These are phyloP conservation scores for Dryas alaskensis DNA, from an alignment of 306 rosid species.

Conservation along the genomic window DNA sequence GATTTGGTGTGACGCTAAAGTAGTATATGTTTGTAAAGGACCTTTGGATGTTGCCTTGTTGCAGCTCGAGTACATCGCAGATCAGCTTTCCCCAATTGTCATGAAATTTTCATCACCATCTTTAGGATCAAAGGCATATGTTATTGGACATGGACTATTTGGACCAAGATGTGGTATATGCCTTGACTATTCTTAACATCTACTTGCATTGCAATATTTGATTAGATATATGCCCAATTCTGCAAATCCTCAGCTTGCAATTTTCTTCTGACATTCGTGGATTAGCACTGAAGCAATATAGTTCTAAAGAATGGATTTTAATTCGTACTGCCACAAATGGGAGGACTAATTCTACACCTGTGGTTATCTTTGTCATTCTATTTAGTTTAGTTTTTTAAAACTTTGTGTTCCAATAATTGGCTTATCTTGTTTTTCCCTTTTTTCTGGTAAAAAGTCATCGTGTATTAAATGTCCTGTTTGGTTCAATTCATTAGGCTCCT, in stretches of 20 bases:
- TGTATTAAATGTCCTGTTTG: conserved; percentile 15
- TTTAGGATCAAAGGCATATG: conserved; percentile 75
- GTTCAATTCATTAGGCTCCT: conserved; percentile 48
- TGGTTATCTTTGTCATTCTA: neutral
- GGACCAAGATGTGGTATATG: conserved; percentile 85
- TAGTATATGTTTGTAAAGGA: conserved; percentile 76
- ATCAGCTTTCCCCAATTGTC: conserved; percentile 59
- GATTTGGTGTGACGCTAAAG: conserved; percentile 81
- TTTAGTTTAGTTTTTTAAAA: no score
- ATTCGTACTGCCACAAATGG: conserved; percentile 1
- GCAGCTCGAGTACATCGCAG: conserved; percentile 68
- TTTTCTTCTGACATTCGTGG: neutral
- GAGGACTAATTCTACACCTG: neutral
- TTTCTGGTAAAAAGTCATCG: neutral
- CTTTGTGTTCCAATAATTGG: neutral
- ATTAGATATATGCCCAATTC: no score
- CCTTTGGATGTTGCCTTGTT: conserved; percentile 88
- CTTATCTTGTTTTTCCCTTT: neutral
- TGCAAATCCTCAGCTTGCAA: neutral
- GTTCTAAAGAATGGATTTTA: neutral
- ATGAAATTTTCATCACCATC: conserved; percentile 61
- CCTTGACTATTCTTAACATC: neutral
- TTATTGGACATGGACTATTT: conserved; percentile 84
- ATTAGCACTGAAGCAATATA: neutral
- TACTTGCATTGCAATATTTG: neutral